Evolutionary conservation across 2,329 filamentous ascomycete species (phyloP).

Genomic region (Metarhizium anisopliae): DNA sequence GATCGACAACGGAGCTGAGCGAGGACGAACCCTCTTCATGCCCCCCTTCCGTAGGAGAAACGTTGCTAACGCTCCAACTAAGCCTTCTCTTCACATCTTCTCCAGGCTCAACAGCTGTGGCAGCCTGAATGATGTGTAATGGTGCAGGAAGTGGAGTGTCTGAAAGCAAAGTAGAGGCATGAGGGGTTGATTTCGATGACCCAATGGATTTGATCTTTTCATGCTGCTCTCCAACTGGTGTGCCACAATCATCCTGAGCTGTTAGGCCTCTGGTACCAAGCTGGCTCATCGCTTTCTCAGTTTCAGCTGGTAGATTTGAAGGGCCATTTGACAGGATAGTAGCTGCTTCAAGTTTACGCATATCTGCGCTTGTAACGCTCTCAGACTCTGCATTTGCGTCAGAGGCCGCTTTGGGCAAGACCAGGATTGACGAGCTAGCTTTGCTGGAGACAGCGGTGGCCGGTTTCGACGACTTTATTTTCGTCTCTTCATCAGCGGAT

Average conservation of each 20-base stretch:
- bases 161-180: background rate
- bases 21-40: background rate
- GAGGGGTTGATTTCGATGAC: background rate
- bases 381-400: background rate
- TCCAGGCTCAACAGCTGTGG: background rate
- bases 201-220: background rate
- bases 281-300: background rate
- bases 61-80: background rate
- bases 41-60: background rate
- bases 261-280: no score
- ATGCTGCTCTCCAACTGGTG: background rate
- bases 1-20: background rate
- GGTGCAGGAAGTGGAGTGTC: background rate
- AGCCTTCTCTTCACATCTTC: background rate
- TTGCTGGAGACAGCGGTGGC: background rate
- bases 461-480: background rate
- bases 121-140: slow-evolving; percentile 1
- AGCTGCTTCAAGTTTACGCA: background rate
- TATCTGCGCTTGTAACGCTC: background rate
- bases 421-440: background rate
- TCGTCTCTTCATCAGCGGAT: background rate
- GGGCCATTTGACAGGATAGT: background rate
- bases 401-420: background rate
- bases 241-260: background rate
- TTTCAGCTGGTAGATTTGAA: background rate